Conservation (phyloP, 140 eudicot genomes). For the Ambrosia hybrid region DNA sequence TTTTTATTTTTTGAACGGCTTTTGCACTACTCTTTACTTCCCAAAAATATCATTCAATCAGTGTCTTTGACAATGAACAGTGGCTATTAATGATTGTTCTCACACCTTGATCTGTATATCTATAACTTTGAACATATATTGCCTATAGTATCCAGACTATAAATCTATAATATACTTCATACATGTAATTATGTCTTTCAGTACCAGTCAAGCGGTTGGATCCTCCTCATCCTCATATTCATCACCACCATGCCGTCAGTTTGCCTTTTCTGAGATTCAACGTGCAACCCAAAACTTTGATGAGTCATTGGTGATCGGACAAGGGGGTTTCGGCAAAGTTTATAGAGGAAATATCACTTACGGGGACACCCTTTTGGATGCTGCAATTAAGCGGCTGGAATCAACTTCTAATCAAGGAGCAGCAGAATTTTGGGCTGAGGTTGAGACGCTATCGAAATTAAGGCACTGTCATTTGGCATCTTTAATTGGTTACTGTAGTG, state of each 20-base stretch:
- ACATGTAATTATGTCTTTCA: neutral
- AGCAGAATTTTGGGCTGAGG: conserved; percentile 20
- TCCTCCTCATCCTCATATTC: conserved; percentile 10
- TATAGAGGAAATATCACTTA: conserved; percentile 7
- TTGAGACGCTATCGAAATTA: conserved; percentile 22
- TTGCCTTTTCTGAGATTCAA: conserved; percentile 22
- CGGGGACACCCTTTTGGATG: neutral
- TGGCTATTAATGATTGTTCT: neutral
- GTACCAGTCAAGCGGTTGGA: neutral
- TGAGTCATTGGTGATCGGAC: conserved; percentile 25
- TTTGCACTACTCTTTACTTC: too few species aligned
- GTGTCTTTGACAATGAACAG: neutral
- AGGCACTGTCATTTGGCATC: conserved; percentile 29
- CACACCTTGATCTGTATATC: neutral
- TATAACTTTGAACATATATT: neutral
- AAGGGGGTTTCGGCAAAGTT: neutral
- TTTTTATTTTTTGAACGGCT: too few species aligned
- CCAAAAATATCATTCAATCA: too few species aligned
- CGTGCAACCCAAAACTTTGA: conserved; percentile 1
- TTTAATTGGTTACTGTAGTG: conserved; percentile 31
- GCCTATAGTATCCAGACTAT: neutral
- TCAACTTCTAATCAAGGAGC: conserved; percentile 20
- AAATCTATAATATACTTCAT: neutral
- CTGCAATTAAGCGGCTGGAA: conserved; percentile 35
- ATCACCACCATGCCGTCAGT: conserved; percentile 15